These are phyloP conservation scores for Irpex sp. DNA, from an alignment of 1,284 basidiomycete species.

Conservation along the genomic window DNA sequence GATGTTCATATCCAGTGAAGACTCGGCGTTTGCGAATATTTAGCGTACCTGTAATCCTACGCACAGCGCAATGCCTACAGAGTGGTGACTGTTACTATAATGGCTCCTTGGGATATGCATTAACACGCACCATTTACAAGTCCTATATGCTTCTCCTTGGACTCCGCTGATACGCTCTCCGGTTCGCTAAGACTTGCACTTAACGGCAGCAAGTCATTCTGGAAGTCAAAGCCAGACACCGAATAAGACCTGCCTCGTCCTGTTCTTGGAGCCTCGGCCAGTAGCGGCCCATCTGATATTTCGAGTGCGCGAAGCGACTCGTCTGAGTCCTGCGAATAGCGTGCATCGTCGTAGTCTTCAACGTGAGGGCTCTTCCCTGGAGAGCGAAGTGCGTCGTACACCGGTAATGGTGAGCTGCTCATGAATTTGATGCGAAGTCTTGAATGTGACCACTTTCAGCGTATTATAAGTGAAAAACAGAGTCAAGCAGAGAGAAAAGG, in stretches of 20 bases:
- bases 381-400: conserved; percentile 25
- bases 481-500: background rate
- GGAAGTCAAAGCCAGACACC: conserved; percentile 76
- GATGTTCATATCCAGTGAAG: conserved; percentile 12
- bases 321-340: conserved; percentile 61
- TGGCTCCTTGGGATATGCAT: background rate
- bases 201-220: conserved; percentile 73
- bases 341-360: conserved; percentile 34
- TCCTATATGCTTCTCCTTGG: conserved; percentile 70
- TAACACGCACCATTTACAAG: conserved; percentile 64
- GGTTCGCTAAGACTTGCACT: conserved; percentile 71
- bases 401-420: conserved; percentile 29
- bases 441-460: background rate
- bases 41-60: conserved; percentile 69
- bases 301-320: conserved; percentile 77
- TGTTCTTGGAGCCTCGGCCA: conserved; percentile 27
- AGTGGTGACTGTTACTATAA: background rate
- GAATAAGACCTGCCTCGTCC: conserved; percentile 59
- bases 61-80: conserved; percentile 72
- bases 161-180: conserved; percentile 42
- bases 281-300: conserved; percentile 57
- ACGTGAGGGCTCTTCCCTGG: conserved; percentile 27
- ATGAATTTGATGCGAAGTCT: conserved; percentile 13
- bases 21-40: background rate
- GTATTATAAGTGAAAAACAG: background rate